These are phyloP conservation scores for Aspergillus carlsbadensis DNA, from an alignment of 495 filamentous ascomycete genomes.

Conservation along the genomic window DNA sequence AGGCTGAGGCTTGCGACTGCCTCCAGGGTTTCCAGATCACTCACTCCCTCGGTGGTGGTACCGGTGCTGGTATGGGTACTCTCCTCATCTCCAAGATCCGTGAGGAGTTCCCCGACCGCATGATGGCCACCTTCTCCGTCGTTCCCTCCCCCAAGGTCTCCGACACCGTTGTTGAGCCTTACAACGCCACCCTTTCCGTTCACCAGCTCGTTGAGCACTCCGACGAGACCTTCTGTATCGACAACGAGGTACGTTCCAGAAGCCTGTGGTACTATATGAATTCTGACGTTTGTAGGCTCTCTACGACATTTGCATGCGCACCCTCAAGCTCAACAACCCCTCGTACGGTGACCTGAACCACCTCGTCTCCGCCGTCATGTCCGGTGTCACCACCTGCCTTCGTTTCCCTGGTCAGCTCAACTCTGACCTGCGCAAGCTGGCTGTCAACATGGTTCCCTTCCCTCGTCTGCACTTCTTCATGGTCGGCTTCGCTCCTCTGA, in stretches of 20 bases:
- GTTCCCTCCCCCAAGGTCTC: conserved; percentile 99
- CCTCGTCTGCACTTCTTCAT: conserved; percentile 99
- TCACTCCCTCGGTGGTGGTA: conserved; percentile 99
- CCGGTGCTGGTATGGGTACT: conserved; percentile 99
- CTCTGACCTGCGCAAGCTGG: conserved; percentile 98
- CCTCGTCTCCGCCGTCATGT: conserved; percentile 99
- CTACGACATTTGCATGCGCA: conserved; percentile 99
- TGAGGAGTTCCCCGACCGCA: conserved; percentile 99
- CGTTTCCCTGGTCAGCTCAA: conserved; percentile 99
- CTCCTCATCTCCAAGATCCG: conserved; percentile 99
- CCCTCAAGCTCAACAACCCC: conserved; percentile 95
- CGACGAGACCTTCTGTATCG: conserved; percentile 99
- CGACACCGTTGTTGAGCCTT: conserved; percentile 99
- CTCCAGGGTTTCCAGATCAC: conserved; percentile 99
- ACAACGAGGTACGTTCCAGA: conserved; percentile 76
- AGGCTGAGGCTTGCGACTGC: conserved; percentile 99
- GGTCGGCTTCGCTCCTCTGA: conserved; percentile 99
- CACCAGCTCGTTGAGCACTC: conserved; percentile 99
- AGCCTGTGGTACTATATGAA: neutral
- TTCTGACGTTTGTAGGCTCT: conserved; percentile 61
- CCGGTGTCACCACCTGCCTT: conserved; percentile 95
- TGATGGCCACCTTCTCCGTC: conserved; percentile 99
- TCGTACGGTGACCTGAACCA: conserved; percentile 99
- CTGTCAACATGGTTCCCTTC: conserved; percentile 99
- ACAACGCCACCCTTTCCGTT: conserved; percentile 98